Percentiles rank a stretch among this genome's conserved stretches.
phyloP scores from a whole-genome alignment of 2,329 filamentous ascomycete species.

The Ploettnerulaceae sp. region DNA sequence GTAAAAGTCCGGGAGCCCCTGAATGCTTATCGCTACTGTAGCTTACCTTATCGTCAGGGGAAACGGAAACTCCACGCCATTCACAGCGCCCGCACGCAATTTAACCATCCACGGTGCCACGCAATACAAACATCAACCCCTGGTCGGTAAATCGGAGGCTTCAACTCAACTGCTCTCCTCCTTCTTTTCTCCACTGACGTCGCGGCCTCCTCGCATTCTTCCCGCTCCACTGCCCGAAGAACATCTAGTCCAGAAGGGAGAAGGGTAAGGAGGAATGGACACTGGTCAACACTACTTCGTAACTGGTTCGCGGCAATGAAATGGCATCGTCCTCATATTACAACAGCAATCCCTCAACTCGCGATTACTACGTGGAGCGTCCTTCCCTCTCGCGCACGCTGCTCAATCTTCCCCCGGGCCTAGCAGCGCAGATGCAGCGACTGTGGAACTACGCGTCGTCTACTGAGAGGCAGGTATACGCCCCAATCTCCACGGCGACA shows the following conservation, averaged over 20 bases:
- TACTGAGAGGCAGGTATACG: neutral
- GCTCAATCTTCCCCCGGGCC: constrained; percentile 19
- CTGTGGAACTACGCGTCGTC: constrained; percentile 18
- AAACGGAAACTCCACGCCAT: neutral
- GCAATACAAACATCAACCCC: no score
- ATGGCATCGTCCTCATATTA: constrained; percentile 25
- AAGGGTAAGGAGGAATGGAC: neutral
- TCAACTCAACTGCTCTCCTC: no score
- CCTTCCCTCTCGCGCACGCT: constrained; percentile 27
- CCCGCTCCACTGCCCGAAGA: neutral
- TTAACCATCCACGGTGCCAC: neutral
- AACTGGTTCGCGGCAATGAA: constrained; percentile 16
- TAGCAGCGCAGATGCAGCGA: constrained; percentile 24
- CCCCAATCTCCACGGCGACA: constrained; percentile 16
- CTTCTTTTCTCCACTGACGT: no score
- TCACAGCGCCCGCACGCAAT: neutral
- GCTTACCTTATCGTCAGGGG: neutral
- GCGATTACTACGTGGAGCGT: no score
- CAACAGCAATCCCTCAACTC: constrained; percentile 23
- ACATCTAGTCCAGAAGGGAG: neutral
- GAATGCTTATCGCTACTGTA: neutral
- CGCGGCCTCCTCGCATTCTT: no score
- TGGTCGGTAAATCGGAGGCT: no score
- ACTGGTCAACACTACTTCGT: neutral
- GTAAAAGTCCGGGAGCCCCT: neutral